Conservation (phyloP, 768 basidiomycete species). For the Antrodiella citrinella region DNA sequence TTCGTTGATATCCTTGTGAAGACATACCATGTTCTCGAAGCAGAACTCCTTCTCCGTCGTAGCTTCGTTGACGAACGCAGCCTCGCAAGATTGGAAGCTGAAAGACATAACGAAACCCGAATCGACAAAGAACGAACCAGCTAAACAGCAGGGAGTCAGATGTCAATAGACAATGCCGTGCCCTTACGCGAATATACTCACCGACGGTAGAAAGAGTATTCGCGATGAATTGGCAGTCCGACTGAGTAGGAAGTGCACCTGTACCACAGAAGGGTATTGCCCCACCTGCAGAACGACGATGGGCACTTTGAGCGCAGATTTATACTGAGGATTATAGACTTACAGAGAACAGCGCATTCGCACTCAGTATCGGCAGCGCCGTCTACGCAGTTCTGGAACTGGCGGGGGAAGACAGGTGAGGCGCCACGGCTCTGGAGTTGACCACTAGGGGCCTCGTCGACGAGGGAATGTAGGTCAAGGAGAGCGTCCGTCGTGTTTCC, state of each 20-base stretch:
- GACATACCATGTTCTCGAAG: not conserved
- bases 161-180: not conserved
- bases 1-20: not conserved
- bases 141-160: not conserved
- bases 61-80: not conserved
- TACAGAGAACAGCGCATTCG: not conserved
- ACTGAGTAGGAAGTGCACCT: not conserved
- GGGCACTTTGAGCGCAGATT: not conserved
- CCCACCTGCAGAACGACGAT: not conserved
- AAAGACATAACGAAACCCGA: not conserved
- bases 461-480: too few relatives aligned
- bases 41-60: not conserved
- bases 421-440: too few relatives aligned
- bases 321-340: not conserved
- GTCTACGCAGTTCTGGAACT: not conserved
- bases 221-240: not conserved
- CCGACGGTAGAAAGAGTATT: not conserved
- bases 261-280: not conserved
- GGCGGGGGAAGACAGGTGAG: not conserved
- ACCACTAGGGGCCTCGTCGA: too few relatives aligned
- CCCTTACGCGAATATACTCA: not conserved
- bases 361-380: not conserved
- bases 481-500: too few relatives aligned
- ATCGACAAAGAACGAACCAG: not conserved
- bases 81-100: not conserved